These are phyloP conservation scores for Solanum commersonii DNA, from an alignment of 257 asterid genomes.

Conservation along the genomic window DNA sequence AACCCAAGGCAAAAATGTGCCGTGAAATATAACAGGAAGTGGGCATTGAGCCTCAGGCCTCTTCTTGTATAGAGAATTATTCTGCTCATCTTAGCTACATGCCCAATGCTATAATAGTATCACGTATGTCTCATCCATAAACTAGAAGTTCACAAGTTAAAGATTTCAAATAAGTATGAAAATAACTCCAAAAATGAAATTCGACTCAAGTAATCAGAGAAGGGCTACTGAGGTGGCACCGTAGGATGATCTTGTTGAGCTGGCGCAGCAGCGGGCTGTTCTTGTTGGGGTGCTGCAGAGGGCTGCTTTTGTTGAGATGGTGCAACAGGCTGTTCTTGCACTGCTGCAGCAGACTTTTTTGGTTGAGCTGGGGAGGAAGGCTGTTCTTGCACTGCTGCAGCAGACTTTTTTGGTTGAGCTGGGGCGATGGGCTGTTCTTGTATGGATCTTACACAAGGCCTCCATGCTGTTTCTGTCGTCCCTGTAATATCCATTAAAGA, in stretches of 20 bases:
- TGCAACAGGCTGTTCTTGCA: background rate
- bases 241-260: background rate
- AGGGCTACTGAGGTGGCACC: background rate
- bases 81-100: background rate
- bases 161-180: background rate
- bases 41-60: background rate
- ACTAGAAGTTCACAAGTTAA: background rate
- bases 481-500: constrained; percentile 75
- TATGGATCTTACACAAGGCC: constrained; percentile 53
- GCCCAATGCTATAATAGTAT: background rate
- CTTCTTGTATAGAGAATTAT: background rate
- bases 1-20: background rate
- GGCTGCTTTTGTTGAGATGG: constrained; percentile 2
- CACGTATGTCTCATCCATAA: background rate
- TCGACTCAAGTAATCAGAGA: background rate
- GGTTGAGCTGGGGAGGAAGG: background rate
- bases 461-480: constrained; percentile 65
- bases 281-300: background rate
- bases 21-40: background rate
- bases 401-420: background rate
- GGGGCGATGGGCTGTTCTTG: constrained; percentile 14
- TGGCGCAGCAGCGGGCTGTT: background rate
- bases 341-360: background rate
- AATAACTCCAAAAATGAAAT: background rate
- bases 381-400: background rate